Base-by-base conservation (phyloP, 2,329 filamentous ascomycete genomes). In the Tolypocladium paradoxum region DNA sequence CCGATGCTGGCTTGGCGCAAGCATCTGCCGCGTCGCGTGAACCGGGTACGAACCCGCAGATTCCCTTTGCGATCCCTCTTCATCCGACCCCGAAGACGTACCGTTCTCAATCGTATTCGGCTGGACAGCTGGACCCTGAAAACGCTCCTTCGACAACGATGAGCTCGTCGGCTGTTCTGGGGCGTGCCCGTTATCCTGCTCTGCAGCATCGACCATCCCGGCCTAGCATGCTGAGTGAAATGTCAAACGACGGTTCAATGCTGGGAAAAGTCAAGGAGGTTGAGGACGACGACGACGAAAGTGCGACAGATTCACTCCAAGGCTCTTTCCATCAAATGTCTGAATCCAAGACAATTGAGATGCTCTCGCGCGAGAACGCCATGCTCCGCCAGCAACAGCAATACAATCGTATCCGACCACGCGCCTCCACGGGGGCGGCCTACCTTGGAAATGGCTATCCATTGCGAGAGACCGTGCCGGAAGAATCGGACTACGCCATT, bases 61-160 rank as follows among this genome's bases (percentile, higher is more conserved):
- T 95, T 52, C 88, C 90, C 1, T 95, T 95, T 63, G 80, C 88
- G 7, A 95, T 95, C 59, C 90, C 90, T 4, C 76, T 95, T 22
- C 88, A 95, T 57, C 90, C 92, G 1, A 93, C 89, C 0, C 88
- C 88, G 2, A 97, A 97, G 69, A 90, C 89, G 1, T 93, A 95
- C 62, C 85, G 93, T 45, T 99, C 93, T 6, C 90, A 96, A 68
- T 97, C 93, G 5, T 97, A 97, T 69, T 97, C 92, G 0, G 92
- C 95, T 48, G 91, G 91, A 5, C 91, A 96, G 66, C 76, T 90
- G 56, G 90, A 96, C 51, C 79, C 84, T 1, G 88, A 92, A 54
- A 70, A 70, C 1, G 62, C 70, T 3, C 61, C 71, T 16, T 63
- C 68, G 4, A 60, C 73, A 29, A 62, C 69, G 2, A 70, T 77